Percentiles rank a stretch among this genome's conserved stretches.
Evolutionary conservation across 2,329 filamentous ascomycete species (phyloP).

Genomic region (Penicillium frequentans): DNA sequence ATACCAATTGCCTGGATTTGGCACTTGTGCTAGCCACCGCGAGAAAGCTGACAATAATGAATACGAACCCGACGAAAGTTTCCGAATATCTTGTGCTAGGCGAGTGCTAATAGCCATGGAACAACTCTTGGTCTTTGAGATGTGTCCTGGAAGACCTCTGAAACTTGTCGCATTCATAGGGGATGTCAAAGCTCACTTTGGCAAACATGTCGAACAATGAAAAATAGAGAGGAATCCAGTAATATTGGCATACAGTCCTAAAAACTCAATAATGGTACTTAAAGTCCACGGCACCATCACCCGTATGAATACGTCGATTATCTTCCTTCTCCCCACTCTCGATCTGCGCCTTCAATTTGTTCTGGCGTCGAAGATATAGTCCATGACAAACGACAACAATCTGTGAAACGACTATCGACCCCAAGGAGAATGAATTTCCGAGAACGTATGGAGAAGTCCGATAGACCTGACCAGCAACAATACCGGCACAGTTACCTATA

Average conservation of each 20-base stretch:
- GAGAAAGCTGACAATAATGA: too few relatives aligned
- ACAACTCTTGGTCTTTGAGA: too few relatives aligned
- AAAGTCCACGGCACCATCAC: slow-evolving; percentile 51
- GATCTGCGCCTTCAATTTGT: slow-evolving; percentile 42
- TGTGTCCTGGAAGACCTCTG: too few relatives aligned
- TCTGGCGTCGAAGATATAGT: slow-evolving; percentile 46
- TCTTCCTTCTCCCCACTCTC: slow-evolving; percentile 46
- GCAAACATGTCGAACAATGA: too few relatives aligned
- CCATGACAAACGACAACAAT: slow-evolving; percentile 42
- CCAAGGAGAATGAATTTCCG: slow-evolving; percentile 40
- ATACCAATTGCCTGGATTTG: too few relatives aligned
- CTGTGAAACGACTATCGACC: slow-evolving; percentile 35
- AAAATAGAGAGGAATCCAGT: too few relatives aligned
- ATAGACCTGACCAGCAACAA: slow-evolving; percentile 51
- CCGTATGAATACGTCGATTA: slow-evolving; percentile 46
- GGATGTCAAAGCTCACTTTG: neutral
- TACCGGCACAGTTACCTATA: slow-evolving; percentile 50
- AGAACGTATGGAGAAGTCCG: slow-evolving; percentile 36
- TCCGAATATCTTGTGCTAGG: too few relatives aligned
- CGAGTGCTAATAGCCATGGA: too few relatives aligned
- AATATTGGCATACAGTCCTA: neutral
- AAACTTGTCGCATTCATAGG: too few relatives aligned
- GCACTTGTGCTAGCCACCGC: too few relatives aligned
- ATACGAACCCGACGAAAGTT: too few relatives aligned
- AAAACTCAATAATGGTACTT: slow-evolving; percentile 42